Evolutionary conservation across 163 green algal genomes (phyloP).

Genomic region (Chlamydomonas reinhardtii): DNA sequence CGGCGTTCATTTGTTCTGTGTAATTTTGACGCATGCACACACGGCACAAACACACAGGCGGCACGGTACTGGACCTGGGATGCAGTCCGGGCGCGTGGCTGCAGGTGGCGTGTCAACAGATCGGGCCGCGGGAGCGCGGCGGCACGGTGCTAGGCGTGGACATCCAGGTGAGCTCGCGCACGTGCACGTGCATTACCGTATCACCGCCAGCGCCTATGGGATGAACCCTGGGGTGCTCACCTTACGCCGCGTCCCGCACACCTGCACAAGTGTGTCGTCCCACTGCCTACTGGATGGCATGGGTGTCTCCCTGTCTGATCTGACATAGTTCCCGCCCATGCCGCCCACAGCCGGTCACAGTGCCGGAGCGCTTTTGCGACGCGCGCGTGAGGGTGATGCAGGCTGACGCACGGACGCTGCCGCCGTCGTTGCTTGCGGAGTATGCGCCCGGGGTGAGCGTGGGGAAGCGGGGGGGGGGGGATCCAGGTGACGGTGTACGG

Average conservation of each 20-base stretch:
- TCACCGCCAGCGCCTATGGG: too few relatives aligned
- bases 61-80: conserved; percentile 87
- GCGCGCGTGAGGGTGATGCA: conserved; percentile 74
- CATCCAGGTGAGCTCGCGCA: conserved; percentile 86
- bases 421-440: conserved; percentile 59
- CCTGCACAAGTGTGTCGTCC: too few relatives aligned
- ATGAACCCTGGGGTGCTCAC: too few relatives aligned
- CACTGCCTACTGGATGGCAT: too few relatives aligned
- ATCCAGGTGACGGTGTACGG: too few relatives aligned
- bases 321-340: too few relatives aligned
- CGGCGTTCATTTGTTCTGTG: too few relatives aligned
- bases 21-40: too few relatives aligned
- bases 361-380: conserved; percentile 69
- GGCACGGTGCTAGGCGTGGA: conserved; percentile 88
- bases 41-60: conserved; percentile 47
- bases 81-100: conserved; percentile 79
- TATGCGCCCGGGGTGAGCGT: conserved; percentile 46
- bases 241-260: too few relatives aligned
- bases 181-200: too few relatives aligned
- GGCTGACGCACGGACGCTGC: conserved; percentile 75
- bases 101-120: conserved; percentile 83
- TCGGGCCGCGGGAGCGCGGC: conserved; percentile 74
- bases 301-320: too few relatives aligned
- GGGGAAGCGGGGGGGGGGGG: not conserved
- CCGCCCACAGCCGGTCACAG: conserved; percentile 52